A percentile compares a stretch with the other conserved stretches of the same genome.
These are phyloP conservation scores for Botryobasidium botryosum DNA, from an alignment of 768 basidiomycete species.

Conservation along the genomic window DNA sequence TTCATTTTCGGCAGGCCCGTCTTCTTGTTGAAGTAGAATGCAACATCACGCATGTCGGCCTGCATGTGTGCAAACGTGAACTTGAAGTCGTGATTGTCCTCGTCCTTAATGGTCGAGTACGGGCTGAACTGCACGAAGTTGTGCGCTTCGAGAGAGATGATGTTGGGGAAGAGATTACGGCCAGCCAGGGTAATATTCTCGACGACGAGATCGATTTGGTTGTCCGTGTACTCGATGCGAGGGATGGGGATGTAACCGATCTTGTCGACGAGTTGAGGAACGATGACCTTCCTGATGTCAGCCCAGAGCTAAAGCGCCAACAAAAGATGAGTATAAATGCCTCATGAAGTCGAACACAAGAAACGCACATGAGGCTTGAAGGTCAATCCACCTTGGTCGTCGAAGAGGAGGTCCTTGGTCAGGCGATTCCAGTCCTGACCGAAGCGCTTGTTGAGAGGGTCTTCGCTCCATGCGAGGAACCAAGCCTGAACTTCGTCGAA, in stretches of 20 bases:
- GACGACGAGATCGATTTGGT: conserved; percentile 70
- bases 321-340: conserved; percentile 14
- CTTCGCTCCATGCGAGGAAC: conserved; percentile 73
- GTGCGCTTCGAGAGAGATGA: conserved; percentile 40
- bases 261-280: conserved; percentile 62
- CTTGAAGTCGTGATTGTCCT: conserved; percentile 52
- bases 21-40: conserved; percentile 83
- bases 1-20: conserved; percentile 59
- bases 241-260: conserved; percentile 59
- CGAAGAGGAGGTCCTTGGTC: conserved; percentile 70
- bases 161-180: conserved; percentile 75
- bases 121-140: conserved; percentile 79
- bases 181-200: conserved; percentile 86
- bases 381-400: conserved; percentile 61
- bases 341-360: neutral
- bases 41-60: conserved; percentile 84
- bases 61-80: conserved; percentile 74
- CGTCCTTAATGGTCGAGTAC: conserved; percentile 40
- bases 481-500: conserved; percentile 56
- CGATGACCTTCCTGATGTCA: conserved; percentile 67
- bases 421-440: conserved; percentile 71
- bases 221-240: conserved; percentile 84
- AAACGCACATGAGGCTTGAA: conserved; percentile 75
- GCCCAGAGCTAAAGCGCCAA: no score
- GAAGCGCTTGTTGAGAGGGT: conserved; percentile 65